These are phyloP conservation scores for Ceratobasidium sp. DNA, from an alignment of 1,284 basidiomycete species.

Conservation along the genomic window DNA sequence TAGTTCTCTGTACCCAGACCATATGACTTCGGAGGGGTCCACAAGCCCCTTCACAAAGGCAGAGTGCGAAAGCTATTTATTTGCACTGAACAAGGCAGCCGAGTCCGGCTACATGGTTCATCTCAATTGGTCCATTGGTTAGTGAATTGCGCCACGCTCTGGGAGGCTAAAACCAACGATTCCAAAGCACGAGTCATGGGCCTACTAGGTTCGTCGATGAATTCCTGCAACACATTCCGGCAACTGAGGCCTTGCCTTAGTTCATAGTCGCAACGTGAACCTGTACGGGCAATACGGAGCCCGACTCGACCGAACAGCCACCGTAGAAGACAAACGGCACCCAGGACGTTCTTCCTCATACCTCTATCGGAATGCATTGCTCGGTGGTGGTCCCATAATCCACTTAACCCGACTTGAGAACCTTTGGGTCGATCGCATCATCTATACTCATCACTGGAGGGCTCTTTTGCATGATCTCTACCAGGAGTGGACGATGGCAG, in stretches of 20 bases:
- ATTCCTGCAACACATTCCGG: neutral
- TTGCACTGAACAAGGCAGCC: constrained; percentile 37
- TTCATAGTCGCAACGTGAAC: constrained; percentile 47
- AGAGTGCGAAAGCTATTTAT: constrained; percentile 42
- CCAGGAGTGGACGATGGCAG: constrained; percentile 38
- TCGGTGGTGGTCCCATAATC: constrained; percentile 41
- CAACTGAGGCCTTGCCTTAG: neutral
- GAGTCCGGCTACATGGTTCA: constrained; percentile 37
- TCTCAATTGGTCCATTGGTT: constrained; percentile 37
- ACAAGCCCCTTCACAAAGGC: constrained; percentile 43
- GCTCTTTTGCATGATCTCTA: constrained; percentile 25
- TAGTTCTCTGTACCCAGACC: constrained; percentile 8
- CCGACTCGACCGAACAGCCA: constrained; percentile 44
- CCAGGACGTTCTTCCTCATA: constrained; percentile 6
- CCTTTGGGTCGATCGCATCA: constrained; percentile 41
- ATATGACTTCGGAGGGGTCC: constrained; percentile 47
- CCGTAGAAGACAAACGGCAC: constrained; percentile 39
- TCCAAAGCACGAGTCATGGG: constrained; percentile 37
- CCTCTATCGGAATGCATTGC: constrained; percentile 7
- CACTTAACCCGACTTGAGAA: constrained; percentile 41
- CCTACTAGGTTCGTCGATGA: constrained; percentile 21
- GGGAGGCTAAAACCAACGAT: neutral
- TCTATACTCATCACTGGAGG: constrained; percentile 43
- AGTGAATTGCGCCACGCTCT: neutral
- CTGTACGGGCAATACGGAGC: constrained; percentile 44